These are phyloP conservation scores for Debaryomycetaceae sp. DNA, from an alignment of 1,139 yeast genomes.

Conservation along the genomic window DNA sequence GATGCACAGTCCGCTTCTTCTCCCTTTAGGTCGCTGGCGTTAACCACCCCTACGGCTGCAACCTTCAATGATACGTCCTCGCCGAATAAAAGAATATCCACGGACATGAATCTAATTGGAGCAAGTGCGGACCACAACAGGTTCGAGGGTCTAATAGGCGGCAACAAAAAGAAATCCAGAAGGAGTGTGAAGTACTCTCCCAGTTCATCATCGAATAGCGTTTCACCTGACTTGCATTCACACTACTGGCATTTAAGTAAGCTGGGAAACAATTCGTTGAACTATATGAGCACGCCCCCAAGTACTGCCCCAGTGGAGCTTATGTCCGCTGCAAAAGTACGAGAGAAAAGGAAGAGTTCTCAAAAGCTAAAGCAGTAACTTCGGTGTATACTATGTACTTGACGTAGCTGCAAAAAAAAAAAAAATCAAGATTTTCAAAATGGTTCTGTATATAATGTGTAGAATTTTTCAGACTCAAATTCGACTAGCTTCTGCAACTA, in stretches of 20 bases:
- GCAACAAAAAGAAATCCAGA: slow-evolving; percentile 23
- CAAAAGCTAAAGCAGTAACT: slow-evolving; percentile 15
- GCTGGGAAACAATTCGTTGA: slow-evolving; percentile 1
- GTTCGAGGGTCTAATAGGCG: slow-evolving; percentile 29
- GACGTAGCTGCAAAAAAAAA: slow-evolving; percentile 2
- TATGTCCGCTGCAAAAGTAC: slow-evolving; percentile 5
- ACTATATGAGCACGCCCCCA: slow-evolving; percentile 7
- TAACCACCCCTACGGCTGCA: slow-evolving; percentile 4
- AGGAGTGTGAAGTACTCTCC: slow-evolving; percentile 14
- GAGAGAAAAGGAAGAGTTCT: slow-evolving; percentile 18
- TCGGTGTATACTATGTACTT: neutral
- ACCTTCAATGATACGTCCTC: neutral
- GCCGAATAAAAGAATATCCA: slow-evolving; percentile 2
- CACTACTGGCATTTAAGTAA: slow-evolving; percentile 6
- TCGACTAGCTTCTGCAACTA: neutral
- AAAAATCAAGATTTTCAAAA: neutral
- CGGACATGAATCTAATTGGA: neutral
- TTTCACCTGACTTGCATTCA: slow-evolving; percentile 6
- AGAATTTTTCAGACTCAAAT: neutral
- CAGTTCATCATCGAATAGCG: slow-evolving; percentile 3
- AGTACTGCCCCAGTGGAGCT: slow-evolving; percentile 9
- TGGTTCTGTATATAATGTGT: neutral
- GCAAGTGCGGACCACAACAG: slow-evolving; percentile 8
- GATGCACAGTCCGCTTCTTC: slow-evolving; percentile 12
- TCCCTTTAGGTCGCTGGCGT: slow-evolving; percentile 2